Base-by-base conservation (phyloP, 2,329 filamentous ascomycete species). In the Exophiala xenobiotica region DNA sequence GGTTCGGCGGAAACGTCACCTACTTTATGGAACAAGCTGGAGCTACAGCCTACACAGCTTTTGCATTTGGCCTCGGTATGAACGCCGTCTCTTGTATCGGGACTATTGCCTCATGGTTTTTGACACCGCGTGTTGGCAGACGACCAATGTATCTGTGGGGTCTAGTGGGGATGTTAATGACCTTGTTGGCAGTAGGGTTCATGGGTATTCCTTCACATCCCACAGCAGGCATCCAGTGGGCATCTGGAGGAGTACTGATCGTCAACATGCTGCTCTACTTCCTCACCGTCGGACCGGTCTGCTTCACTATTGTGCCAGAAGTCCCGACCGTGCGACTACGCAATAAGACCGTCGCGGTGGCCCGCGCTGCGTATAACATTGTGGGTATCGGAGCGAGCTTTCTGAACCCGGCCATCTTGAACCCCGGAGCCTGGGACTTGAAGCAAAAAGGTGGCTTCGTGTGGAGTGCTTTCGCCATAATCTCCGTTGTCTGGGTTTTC, bases 71-170 rank as follows among this genome's bases (percentile, higher is more conserved):
- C 7, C 72, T 83, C 52, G 80, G 79, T 39, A 78, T 81, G 58
- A 81, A 81, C 60, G 76, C 73, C 9, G 79, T 83, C 65, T 79
- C 91, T 71, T 89, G 90, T 78, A 81, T 83, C 23, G 89, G 88
- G 40, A 86, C 90, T 3, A 82, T 93, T 55, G 86, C 85, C 41
- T 85, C 88, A 1, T 93, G 88, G 88, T 81, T 80, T 56, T 74
- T 93, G 40, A 90, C 92, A 83, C 62, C 81, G 16, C 86, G 86
- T 2, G 71, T 91, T 45, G 89, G 89, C 41, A 86, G 89, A 43
- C 81, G 89, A 49, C 77, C 82, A 0, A 77, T 95, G 2, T 93
- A 90, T 63, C 72, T 92, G 5, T 85, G 81, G 59, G 88, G 82
- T 3, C 78, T 95, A 14, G 89, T 79, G 68, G 59, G 70, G 49